A percentile compares a stretch with the other conserved stretches of the same genome.
These are phyloP conservation scores for Teratosphaeria zuluensis DNA, from an alignment of 2,329 filamentous ascomycete species.

Conservation along the genomic window DNA sequence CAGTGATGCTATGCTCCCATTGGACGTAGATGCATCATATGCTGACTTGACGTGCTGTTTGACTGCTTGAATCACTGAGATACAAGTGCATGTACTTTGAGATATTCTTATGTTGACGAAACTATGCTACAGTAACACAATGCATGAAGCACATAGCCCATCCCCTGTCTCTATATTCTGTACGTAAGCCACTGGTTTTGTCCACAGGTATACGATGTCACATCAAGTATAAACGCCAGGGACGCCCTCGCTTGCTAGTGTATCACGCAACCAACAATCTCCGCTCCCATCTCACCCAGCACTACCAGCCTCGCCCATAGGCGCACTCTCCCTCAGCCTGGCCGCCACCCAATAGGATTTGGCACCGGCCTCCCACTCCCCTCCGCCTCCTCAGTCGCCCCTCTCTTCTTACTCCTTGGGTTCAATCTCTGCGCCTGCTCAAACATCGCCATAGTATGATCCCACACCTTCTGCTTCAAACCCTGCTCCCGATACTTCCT, in stretches of 20 bases:
- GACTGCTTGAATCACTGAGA: too few species aligned
- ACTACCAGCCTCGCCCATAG: not conserved
- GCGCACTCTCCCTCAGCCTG: slow-evolving; percentile 7
- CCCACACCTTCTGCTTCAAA: slow-evolving; percentile 25
- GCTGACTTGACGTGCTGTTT: too few species aligned
- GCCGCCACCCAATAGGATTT: slow-evolving; percentile 23
- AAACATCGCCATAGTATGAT: slow-evolving; percentile 28
- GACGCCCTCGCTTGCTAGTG: not conserved
- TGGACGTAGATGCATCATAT: too few species aligned
- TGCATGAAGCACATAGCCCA: not conserved
- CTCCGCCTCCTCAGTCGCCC: slow-evolving; percentile 16
- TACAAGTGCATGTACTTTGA: not conserved
- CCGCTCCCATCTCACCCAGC: not conserved
- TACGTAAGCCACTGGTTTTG: not conserved
- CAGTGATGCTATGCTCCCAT: too few species aligned
- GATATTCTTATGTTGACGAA: not conserved
- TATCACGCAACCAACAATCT: not conserved
- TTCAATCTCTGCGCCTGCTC: slow-evolving; percentile 17
- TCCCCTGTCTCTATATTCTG: not conserved
- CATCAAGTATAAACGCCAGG: not conserved
- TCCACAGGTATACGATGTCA: not conserved
- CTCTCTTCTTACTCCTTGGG: slow-evolving; percentile 15
- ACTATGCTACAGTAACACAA: not conserved
- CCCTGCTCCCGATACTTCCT: slow-evolving; percentile 23
- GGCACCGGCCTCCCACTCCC: slow-evolving; percentile 15